Evolutionary conservation across 2,329 filamentous ascomycete genomes (phyloP).

Genomic region (Berkeleyomyces basicola): DNA sequence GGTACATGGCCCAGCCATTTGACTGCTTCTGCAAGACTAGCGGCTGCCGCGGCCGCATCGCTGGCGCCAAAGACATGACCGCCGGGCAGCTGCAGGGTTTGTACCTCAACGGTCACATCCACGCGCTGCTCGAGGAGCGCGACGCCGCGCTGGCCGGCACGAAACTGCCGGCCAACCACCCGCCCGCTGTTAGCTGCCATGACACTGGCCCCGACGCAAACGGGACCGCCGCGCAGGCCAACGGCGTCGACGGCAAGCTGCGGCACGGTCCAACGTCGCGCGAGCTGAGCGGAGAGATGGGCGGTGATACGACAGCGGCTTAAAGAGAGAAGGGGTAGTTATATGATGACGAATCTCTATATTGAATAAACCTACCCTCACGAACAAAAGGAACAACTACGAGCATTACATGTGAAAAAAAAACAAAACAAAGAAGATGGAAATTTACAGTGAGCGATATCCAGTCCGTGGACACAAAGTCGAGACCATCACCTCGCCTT

Average conservation of each 20-base stretch:
- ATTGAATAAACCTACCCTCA: not conserved
- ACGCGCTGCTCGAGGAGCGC: constrained; percentile 33
- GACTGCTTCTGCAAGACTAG: constrained; percentile 43
- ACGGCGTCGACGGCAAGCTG: constrained; percentile 12
- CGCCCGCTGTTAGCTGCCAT: constrained; percentile 15
- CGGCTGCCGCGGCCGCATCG: constrained; percentile 43
- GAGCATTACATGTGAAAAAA: not conserved
- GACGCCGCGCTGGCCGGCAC: constrained; percentile 9
- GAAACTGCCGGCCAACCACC: constrained; percentile 22
- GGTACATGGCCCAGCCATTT: constrained; percentile 57
- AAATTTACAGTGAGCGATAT: not conserved
- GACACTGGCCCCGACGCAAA: not conserved
- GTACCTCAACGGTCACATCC: constrained; percentile 47
- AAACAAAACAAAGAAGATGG: not conserved
- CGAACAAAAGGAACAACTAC: not conserved
- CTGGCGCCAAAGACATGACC: constrained; percentile 45
- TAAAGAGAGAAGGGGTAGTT: not conserved
- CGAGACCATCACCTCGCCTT: too few relatives aligned
- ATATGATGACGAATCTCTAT: not conserved
- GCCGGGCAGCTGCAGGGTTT: constrained; percentile 35
- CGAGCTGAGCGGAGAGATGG: constrained; percentile 44
- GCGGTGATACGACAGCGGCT: constrained; percentile 34
- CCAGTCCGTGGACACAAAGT: not conserved
- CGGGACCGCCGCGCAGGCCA: constrained; percentile 7
- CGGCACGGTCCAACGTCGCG: constrained; percentile 34